Base-by-base conservation (phyloP, 148 eudicot genomes). In the Oxyria digyna region DNA sequence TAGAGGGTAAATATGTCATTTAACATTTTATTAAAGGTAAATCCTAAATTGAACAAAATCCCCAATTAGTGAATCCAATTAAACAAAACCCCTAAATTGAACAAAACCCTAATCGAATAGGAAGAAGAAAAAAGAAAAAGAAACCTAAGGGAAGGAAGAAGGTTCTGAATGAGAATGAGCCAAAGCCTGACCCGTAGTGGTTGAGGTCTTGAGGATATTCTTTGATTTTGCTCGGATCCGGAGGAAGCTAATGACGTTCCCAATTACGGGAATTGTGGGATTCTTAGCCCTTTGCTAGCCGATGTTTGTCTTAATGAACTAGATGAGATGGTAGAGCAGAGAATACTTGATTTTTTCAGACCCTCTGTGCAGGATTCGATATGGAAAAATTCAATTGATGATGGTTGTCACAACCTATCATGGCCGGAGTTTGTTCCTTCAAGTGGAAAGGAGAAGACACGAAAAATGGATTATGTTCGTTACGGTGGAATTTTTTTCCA, bases 371-470 rank as follows among this genome's bases (percentile, higher is more conserved):
- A 67, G 12, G 91, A 89, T 73, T 82, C 88, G 7, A 82, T 85
- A 42, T 86, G 89, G 96, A 87, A 79, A 64, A 71, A 76, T 63
- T 75, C 84, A 7, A 73, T 72, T 7, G 78, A 80, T 62, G 94
- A 84, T 75, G 83, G 92, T 68, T 78, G 86, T 75, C 93, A 86
- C 72, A 94, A 91, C 82, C 97, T 96, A 67, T 78, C 97, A 40
- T 94, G 99, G 99, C 99, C 97, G 0, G 99, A 94, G 82, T 94
- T 94, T 81, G 96, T 94, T 40, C 99, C 97, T 2, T 80, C 96
- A n/a, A 81, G 86, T 67, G 91, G 93, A 68, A 84, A 76, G 70
- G 92, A 88, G 66, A 85, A 86, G 74, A 85, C 97, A 1, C 86
- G 83, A 40, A 94, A 84, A 73, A 90, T 94, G 97, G 97, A 94